Base-by-base conservation (phyloP, 768 basidiomycete species). In the Chalciporus pseudorubinellus region DNA sequence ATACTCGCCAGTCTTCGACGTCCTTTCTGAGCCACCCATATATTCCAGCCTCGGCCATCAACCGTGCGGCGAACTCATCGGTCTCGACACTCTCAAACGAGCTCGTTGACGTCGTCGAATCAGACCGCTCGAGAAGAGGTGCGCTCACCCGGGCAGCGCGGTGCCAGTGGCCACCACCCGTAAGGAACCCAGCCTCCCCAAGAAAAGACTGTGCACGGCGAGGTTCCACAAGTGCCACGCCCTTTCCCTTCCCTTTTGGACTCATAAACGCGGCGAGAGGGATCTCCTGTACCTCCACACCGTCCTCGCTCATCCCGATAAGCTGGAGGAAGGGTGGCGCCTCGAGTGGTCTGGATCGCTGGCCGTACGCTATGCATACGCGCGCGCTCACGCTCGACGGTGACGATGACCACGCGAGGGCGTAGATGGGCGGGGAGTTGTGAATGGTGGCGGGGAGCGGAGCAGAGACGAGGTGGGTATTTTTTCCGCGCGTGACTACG, bases 1-100 rank as follows among this genome's bases (percentile, higher is more conserved):
- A 84, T 12, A 92, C 79, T 19, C 90, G 74, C 79, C 83, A 93
- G 61, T 93, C 90, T 48, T 83, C 80, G 4, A 74, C 55, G 14
- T 85, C 89, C 61, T 85, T 89, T 58, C 81, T 71, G 68, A 82
- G 77, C 89, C 90, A 92, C 0, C 80, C 89, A 64, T 92, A 93
- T 6, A 87, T 68, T 6, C 90, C 90, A 51, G 84, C 75, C 50
- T 84, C 81, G 19, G 68, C 70, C 59, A 74, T 76, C 63, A 82
- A 61, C 59, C 70, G 65, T 22, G 70, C 72, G 1, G 68, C 51
- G 8, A 82, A 59, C 42, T 82, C 84, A 20, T 80, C 75, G 2
- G 82, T 74, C 26, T 78, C 82, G 56, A 78, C 66, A 48, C 77
- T 85, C 47, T 73, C 74, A 43, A 72, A 72, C 9, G 85, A 83